A percentile compares a stretch with the other conserved stretches of the same genome.
phyloP scores from a whole-genome alignment of 2,329 filamentous ascomycete genomes.

The Chrysoporthe cubensis region DNA sequence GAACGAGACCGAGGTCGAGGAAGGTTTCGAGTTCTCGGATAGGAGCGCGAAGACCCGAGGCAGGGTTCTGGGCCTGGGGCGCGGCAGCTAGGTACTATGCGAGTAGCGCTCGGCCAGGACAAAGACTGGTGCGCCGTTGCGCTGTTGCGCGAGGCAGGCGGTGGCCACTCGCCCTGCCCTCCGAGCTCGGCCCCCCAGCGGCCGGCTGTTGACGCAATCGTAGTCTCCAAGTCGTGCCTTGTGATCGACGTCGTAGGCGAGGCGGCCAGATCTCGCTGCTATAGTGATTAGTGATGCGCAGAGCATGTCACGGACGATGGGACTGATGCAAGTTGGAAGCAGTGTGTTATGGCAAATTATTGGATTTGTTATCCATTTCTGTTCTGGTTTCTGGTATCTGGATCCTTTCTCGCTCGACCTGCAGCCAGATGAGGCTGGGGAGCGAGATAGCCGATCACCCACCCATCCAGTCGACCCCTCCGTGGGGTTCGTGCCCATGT shows the following conservation, averaged over 20 bases:
- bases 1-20: too few species aligned
- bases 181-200: neutral
- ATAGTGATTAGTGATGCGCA: neutral
- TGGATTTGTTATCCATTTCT: neutral
- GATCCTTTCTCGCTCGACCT: slow-evolving; percentile 1
- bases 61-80: neutral
- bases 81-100: neutral
- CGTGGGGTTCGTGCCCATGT: neutral
- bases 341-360: neutral
- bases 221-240: neutral
- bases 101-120: neutral
- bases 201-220: slow-evolving; percentile 5
- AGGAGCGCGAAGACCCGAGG: neutral
- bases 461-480: slow-evolving; percentile 1
- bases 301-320: neutral
- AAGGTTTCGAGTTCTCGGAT: too few species aligned
- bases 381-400: neutral
- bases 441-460: neutral
- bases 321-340: neutral
- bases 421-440: slow-evolving; percentile 5
- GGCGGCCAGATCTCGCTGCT: neutral
- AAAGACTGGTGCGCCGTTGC: neutral
- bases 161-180: neutral
- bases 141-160: neutral
- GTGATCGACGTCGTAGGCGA: neutral